Conservation (phyloP, 1,284 basidiomycete genomes). For the Rhodofomes roseus region DNA sequence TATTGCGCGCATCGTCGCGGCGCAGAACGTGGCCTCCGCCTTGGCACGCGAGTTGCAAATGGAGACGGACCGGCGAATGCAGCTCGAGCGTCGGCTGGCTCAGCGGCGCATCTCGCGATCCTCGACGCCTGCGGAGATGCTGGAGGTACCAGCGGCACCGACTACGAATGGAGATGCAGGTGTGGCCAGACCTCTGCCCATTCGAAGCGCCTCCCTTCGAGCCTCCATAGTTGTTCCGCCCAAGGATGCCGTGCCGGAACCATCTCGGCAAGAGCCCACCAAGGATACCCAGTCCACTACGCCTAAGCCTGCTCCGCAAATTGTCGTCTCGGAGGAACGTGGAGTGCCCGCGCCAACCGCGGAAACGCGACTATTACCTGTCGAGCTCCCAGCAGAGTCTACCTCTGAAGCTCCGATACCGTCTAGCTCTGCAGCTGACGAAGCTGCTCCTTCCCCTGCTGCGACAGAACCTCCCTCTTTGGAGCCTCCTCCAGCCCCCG, state of each 20-base stretch:
- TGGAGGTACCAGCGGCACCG: neutral
- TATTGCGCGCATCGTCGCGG: slow-evolving; percentile 55
- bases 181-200: slow-evolving; percentile 9
- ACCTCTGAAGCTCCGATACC: neutral
- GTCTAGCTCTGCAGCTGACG: neutral
- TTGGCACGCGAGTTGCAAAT: slow-evolving; percentile 62
- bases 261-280: neutral
- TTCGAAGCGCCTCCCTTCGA: neutral
- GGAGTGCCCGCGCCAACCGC: neutral
- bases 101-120: slow-evolving; percentile 12
- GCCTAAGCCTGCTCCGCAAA: neutral
- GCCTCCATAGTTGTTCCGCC: neutral
- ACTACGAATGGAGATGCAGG: neutral
- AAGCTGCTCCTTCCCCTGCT: too few relatives aligned
- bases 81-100: slow-evolving; percentile 39
- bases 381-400: neutral
- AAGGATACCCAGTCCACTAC: neutral
- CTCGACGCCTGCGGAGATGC: neutral
- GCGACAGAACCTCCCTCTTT: neutral
- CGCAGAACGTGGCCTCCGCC: slow-evolving; percentile 55
- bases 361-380: neutral
- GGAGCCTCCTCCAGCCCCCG: neutral
- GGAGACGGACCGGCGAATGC: slow-evolving; percentile 59
- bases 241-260: neutral
- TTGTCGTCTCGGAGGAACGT: neutral